Evolutionary conservation across 306 rosid species (phyloP).

Genomic region (Rubus idaeus): DNA sequence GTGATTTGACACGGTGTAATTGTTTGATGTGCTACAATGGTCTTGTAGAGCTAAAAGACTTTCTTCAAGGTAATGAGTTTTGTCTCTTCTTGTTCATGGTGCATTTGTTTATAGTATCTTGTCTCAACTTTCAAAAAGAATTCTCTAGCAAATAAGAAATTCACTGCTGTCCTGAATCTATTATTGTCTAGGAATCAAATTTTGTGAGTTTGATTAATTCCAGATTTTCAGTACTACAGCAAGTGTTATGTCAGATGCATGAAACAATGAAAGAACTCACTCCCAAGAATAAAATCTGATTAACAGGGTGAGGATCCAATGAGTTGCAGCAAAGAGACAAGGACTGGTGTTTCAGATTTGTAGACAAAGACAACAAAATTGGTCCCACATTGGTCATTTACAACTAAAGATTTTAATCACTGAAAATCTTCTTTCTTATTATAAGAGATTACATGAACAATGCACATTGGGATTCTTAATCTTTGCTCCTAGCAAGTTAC

Average conservation of each 20-base stretch:
- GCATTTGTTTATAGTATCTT: constrained; percentile 4
- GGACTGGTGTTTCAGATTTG: constrained; percentile 54
- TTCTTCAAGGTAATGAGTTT: neutral
- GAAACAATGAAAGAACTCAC: constrained; percentile 18
- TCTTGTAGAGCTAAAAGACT: neutral
- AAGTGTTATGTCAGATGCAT: constrained; percentile 35
- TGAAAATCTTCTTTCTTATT: constrained; percentile 61
- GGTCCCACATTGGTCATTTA: constrained; percentile 65
- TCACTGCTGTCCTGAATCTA: neutral
- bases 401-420: constrained; percentile 32
- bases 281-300: constrained; percentile 31
- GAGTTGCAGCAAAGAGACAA: constrained; percentile 44
- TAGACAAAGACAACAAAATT: constrained; percentile 50
- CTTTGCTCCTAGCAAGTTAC: constrained; percentile 62
- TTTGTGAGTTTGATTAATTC: neutral
- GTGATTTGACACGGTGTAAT: neutral
- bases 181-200: neutral
- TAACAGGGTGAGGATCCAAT: constrained; percentile 36
- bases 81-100: constrained; percentile 33
- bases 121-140: constrained; percentile 4
- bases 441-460: constrained; percentile 65
- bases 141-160: constrained; percentile 3
- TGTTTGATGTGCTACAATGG: neutral
- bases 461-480: constrained; percentile 59
- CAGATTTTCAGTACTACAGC: constrained; percentile 33